Evolutionary conservation across 169 alveolate species (phyloP).

Genomic region (Cryptosporidium felis): DNA sequence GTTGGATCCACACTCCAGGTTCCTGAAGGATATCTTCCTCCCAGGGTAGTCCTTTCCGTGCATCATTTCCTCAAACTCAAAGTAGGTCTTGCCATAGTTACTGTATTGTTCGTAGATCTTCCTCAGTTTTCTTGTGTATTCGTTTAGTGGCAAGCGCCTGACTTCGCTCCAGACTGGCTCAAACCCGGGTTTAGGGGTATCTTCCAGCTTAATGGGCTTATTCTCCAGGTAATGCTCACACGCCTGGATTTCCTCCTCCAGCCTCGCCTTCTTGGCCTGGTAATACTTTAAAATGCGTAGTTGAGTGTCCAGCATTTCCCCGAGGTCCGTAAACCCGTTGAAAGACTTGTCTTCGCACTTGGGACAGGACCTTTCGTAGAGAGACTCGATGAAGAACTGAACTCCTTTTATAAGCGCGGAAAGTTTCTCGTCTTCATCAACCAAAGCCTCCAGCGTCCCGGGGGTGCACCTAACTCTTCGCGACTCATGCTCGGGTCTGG

Average conservation of each 20-base stretch:
- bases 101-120: slow-evolving; percentile 4
- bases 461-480: not conserved
- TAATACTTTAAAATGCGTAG: slow-evolving; percentile 3
- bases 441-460: not conserved
- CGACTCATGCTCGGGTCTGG: too few species aligned
- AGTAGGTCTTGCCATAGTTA: not conserved
- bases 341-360: not conserved
- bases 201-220: slow-evolving; percentile 5
- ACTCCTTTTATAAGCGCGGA: slow-evolving; percentile 4
- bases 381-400: slow-evolving; percentile 18
- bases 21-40: too few species aligned
- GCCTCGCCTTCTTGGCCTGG: not conserved
- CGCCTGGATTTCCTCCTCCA: not conserved
- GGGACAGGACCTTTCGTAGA: slow-evolving; percentile 35
- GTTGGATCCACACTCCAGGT: slow-evolving; percentile 1
- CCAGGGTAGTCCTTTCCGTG: too few species aligned
- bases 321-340: slow-evolving; percentile 9
- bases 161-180: not conserved
- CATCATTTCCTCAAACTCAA: not conserved
- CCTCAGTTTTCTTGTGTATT: not conserved
- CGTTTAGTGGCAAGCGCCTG: not conserved
- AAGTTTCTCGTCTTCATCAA: not conserved
- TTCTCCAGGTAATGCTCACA: slow-evolving; percentile 7
- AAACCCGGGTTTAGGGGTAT: not conserved
- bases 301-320: slow-evolving; percentile 38